A percentile compares a stretch with the other conserved stretches of the same genome.
phyloP scores from a whole-genome alignment of 2,329 filamentous ascomycete genomes.

The Pyrenochaeta sp. region DNA sequence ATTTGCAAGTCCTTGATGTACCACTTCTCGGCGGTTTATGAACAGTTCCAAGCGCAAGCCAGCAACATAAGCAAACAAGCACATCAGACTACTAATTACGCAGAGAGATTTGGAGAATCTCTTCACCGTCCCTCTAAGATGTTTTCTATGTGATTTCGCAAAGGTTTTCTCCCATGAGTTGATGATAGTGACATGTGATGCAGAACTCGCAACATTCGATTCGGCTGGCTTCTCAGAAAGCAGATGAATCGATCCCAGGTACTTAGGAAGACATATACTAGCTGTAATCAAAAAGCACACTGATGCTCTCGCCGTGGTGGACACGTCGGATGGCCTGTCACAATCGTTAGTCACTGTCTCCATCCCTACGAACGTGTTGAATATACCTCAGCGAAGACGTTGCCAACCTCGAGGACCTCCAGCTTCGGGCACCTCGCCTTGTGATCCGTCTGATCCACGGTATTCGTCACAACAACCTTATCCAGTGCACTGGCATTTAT shows the following conservation, averaged over 20 bases:
- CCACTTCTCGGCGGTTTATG: conserved; percentile 27
- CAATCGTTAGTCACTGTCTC: conserved; percentile 24
- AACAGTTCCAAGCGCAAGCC: background rate
- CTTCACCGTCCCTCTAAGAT: conserved; percentile 1
- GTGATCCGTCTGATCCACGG: conserved; percentile 88
- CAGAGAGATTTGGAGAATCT: background rate
- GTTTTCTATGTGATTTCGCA: conserved; percentile 15
- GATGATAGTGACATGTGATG: background rate
- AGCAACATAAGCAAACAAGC: background rate
- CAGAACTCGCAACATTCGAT: background rate
- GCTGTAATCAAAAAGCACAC: conserved; percentile 89
- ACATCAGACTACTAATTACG: background rate
- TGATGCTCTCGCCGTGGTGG: conserved; percentile 97
- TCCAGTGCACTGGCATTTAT: conserved; percentile 94
- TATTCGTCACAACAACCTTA: conserved; percentile 95
- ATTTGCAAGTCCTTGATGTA: conserved; percentile 26
- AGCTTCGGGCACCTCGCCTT: conserved; percentile 81
- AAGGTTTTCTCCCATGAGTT: background rate
- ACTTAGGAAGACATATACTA: conserved; percentile 49
- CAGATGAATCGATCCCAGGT: conserved; percentile 4
- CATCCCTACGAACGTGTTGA: background rate
- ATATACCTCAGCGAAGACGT: conserved; percentile 83
- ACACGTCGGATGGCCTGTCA: conserved; percentile 83
- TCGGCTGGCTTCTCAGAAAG: conserved; percentile 4
- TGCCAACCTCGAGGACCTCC: conserved; percentile 87